Evolutionary conservation across 2,329 filamentous ascomycete species (phyloP).

Genomic region (Monosporascus sp.): DNA sequence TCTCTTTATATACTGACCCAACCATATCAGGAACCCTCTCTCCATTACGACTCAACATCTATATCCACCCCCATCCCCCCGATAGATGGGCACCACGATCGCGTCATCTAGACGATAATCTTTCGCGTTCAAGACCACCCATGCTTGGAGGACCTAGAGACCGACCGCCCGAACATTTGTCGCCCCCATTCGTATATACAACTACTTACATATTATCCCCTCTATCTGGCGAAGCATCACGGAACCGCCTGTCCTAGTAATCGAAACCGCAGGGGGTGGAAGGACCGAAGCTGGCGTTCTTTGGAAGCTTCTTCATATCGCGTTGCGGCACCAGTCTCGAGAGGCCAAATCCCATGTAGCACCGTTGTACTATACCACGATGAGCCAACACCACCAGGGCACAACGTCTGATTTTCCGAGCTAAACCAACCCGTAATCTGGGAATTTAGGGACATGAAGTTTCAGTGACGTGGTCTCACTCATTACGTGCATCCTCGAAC

Average conservation of each 20-base stretch:
- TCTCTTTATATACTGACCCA: not conserved
- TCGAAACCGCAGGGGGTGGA: not conserved
- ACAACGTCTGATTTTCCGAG: slow-evolving; percentile 18
- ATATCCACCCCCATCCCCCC: not conserved
- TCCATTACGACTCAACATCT: not conserved
- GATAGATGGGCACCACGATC: not conserved
- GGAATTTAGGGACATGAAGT: slow-evolving; percentile 19
- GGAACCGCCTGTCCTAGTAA: not conserved
- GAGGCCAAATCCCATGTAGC: slow-evolving; percentile 16
- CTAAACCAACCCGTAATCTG: slow-evolving; percentile 15
- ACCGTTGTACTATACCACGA: slow-evolving; percentile 19
- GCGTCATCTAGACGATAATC: not conserved
- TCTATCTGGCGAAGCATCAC: not conserved
- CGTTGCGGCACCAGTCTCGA: not conserved
- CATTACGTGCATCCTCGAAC: slow-evolving; percentile 14
- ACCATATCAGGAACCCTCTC: not conserved
- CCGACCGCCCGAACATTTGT: not conserved
- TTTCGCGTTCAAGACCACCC: not conserved
- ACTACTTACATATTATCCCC: not conserved
- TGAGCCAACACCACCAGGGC: slow-evolving; percentile 21
- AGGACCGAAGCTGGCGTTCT: too few species aligned
- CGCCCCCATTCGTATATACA: not conserved
- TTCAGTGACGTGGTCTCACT: slow-evolving; percentile 23
- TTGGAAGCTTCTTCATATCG: too few species aligned
- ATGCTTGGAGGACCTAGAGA: not conserved